These are phyloP conservation scores for Trichoderma aggressivum DNA, from an alignment of 2,329 filamentous ascomycete species.

Conservation along the genomic window DNA sequence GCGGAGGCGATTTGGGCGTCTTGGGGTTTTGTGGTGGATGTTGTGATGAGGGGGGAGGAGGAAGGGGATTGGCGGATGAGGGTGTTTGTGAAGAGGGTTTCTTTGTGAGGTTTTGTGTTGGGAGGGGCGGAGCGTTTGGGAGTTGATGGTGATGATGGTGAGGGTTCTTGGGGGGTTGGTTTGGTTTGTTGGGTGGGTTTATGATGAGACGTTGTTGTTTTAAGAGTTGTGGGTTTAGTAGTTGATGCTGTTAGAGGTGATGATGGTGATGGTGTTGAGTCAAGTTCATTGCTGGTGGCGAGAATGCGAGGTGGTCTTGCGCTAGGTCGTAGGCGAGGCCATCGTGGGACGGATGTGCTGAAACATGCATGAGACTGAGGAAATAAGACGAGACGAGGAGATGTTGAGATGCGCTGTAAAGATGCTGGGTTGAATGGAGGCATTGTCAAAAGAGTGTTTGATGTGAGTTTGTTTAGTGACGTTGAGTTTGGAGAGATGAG, in stretches of 20 bases:
- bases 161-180: background rate
- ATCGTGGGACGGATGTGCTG: background rate
- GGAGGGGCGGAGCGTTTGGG: conserved; percentile 16
- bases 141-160: background rate
- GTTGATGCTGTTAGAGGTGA: background rate
- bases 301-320: background rate
- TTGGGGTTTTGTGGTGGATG: conserved; percentile 20
- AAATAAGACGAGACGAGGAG: background rate
- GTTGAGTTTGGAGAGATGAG: background rate
- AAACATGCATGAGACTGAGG: background rate
- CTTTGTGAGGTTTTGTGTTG: conserved; percentile 15
- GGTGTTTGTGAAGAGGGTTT: conserved; percentile 20
- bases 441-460: background rate
- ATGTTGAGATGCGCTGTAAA: background rate
- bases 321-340: conserved; percentile 1
- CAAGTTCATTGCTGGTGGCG: background rate
- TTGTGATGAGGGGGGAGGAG: conserved; percentile 15
- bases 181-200: background rate
- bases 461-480: background rate
- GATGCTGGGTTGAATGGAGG: background rate
- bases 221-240: too few species aligned
- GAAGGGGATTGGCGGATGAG: conserved; percentile 20
- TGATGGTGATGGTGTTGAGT: background rate
- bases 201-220: background rate
- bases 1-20: conserved; percentile 28